phyloP scores from a whole-genome alignment of 352 stramenopile species.

The Pythium phragmitis region DNA sequence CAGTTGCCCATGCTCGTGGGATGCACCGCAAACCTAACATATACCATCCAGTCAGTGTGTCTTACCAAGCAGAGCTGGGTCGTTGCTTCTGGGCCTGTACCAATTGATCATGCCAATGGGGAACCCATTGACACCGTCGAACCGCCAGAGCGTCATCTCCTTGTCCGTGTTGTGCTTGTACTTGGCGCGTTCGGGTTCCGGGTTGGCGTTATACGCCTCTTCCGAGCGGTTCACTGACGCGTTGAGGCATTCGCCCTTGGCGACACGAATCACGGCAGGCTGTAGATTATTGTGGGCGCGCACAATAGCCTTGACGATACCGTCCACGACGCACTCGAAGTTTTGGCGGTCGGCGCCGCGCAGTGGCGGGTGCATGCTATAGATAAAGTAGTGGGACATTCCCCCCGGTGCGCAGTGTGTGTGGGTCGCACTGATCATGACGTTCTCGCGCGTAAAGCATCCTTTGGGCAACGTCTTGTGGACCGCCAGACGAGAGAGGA shows the following conservation, averaged over 20 bases:
- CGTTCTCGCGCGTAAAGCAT: constrained; percentile 70
- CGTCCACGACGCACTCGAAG: constrained; percentile 88
- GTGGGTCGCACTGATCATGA: constrained; percentile 91
- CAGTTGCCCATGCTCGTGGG: constrained; percentile 93
- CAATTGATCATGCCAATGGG: constrained; percentile 92
- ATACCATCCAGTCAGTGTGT: background rate
- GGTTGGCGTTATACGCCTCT: constrained; percentile 91
- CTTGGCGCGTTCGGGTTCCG: constrained; percentile 62
- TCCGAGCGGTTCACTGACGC: constrained; percentile 88
- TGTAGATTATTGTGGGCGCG: constrained; percentile 76
- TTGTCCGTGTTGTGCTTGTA: constrained; percentile 91
- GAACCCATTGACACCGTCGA: constrained; percentile 80
- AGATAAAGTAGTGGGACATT: constrained; percentile 92
- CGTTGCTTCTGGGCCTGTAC: constrained; percentile 18
- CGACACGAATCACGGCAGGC: constrained; percentile 58
- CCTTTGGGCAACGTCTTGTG: constrained; percentile 40
- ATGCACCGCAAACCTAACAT: constrained; percentile 86
- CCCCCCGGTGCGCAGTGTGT: constrained; percentile 90
- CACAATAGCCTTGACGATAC: constrained; percentile 83
- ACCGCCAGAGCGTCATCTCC: constrained; percentile 88
- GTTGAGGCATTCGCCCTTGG: constrained; percentile 60
- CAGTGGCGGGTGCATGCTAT: constrained; percentile 81
- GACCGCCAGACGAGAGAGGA: constrained; percentile 56
- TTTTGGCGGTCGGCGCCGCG: constrained; percentile 78
- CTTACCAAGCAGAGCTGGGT: too few relatives aligned